Conservation (phyloP, 805 yeast genomes). For the Metschnikowia matae region DNA sequence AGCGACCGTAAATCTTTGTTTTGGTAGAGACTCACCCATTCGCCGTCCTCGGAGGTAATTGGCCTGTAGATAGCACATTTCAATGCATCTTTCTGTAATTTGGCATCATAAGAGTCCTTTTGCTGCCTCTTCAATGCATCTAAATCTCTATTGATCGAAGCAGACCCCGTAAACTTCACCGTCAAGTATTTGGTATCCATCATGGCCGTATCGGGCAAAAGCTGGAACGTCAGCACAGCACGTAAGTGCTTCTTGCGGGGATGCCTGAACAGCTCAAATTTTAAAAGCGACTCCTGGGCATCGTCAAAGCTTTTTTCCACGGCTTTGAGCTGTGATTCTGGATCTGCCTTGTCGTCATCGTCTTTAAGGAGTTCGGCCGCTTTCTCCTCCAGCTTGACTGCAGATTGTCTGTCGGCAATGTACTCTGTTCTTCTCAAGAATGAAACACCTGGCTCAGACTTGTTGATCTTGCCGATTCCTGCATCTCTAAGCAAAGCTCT, state of each 20-base stretch:
- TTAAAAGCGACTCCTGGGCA: conserved; percentile 45
- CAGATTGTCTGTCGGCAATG: conserved; percentile 57
- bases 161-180: conserved; percentile 59
- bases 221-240: conserved; percentile 74
- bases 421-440: conserved; percentile 94
- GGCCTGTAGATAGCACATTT: conserved; percentile 70
- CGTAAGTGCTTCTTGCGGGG: conserved; percentile 71
- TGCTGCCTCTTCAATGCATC: conserved; percentile 27
- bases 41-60: conserved; percentile 65
- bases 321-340: conserved; percentile 58
- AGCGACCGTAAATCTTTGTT: conserved; percentile 24
- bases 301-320: conserved; percentile 78
- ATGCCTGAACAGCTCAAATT: conserved; percentile 52
- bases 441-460: conserved; percentile 54
- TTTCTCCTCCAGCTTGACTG: conserved; percentile 28
- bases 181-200: conserved; percentile 72
- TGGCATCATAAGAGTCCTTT: conserved; percentile 24
- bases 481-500: conserved; percentile 77
- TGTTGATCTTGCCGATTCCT: conserved; percentile 42
- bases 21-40: conserved; percentile 63
- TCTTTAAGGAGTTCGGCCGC: conserved; percentile 5
- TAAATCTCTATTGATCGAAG: conserved; percentile 42
- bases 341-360: conserved; percentile 40
- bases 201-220: conserved; percentile 88
- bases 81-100: conserved; percentile 36